Base-by-base conservation (phyloP, 345 rosid species). In the Arabis hirsuta region DNA sequence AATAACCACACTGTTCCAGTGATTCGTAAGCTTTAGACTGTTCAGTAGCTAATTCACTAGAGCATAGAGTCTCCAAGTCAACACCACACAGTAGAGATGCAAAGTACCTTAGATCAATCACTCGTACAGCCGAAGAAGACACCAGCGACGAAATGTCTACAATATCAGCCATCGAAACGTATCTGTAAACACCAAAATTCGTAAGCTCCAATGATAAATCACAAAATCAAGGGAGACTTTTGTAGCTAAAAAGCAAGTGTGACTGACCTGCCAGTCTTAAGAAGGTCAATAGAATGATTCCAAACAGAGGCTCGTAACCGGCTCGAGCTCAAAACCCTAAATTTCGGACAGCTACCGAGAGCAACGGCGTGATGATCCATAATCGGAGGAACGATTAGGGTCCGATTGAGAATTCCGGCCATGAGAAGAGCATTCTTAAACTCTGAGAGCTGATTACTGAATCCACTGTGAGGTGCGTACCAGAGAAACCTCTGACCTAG, bases 291-390 rank as follows among this genome's bases (percentile, higher is more conserved):
- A 5, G 77, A 60, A 73, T 87, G 91, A 58, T 88, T 71, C 96
- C 97, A 95, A 74, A 86, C 91, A 0, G 92, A 76, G 62, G 77
- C 1, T 32, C 96, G 81, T 12, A 91, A 84, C 73, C 83, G 86
- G 14, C 67, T 78, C 6, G 96, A 82, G 11, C 7, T 75, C 55
- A 56, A 74, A 69, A 95, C 94, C 87, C 99, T 86, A 69, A 95
- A 90, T 78, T 91, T 95, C 3, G 99, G 97, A 81, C 99, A 95
- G 71, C 96, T 95, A 5, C 96, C 99, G 8, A 95, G 96, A 65
- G 84, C 94, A 12, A 95, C 85, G 2, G 97, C 99, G 57, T 95
- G 96, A 81, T 95, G 97, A 77, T 90, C 90, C 3, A 95, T 89
- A 42, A 95, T 72, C 39, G 99, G 99, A 65, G 97, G 96, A 36